Percentiles rank a stretch among this genome's conserved stretches.
Evolutionary conservation across 768 basidiomycete genomes (phyloP).

Genomic region (Mycena sanguinolenta): DNA sequence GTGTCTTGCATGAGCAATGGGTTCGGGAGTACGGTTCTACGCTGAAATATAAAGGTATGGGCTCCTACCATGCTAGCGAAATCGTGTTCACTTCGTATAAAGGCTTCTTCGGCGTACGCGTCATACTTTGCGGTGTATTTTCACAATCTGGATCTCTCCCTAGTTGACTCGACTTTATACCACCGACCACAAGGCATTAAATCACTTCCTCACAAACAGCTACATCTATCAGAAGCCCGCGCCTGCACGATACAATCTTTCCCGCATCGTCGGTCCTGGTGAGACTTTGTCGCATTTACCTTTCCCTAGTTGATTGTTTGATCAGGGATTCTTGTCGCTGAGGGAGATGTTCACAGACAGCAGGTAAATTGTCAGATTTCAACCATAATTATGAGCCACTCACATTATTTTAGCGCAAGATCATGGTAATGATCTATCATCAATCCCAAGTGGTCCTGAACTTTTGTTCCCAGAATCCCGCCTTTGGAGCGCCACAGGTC

Average conservation of each 20-base stretch:
- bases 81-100: not conserved
- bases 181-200: constrained; percentile 26
- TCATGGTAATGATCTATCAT: constrained; percentile 15
- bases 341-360: constrained; percentile 29
- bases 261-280: constrained; percentile 35
- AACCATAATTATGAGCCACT: not conserved
- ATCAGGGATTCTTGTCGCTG: constrained; percentile 29
- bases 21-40: constrained; percentile 29
- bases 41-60: constrained; percentile 13
- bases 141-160: not conserved
- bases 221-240: constrained; percentile 29
- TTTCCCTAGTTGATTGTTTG: not conserved
- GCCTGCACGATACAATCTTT: constrained; percentile 12
- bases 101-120: constrained; percentile 19
- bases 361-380: constrained; percentile 19
- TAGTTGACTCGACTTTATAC: constrained; percentile 25
- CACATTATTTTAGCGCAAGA: constrained; percentile 28
- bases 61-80: not conserved
- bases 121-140: not conserved
- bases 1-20: constrained; percentile 28
- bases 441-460: not conserved
- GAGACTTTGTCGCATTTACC: not conserved
- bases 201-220: constrained; percentile 31
- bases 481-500: constrained; percentile 41
- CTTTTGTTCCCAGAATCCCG: constrained; percentile 34